Evolutionary conservation across 495 filamentous ascomycete species (phyloP), one percentile per base, ranked within the genome.

Genomic region (Aspergillus bertholletiae): DNA sequence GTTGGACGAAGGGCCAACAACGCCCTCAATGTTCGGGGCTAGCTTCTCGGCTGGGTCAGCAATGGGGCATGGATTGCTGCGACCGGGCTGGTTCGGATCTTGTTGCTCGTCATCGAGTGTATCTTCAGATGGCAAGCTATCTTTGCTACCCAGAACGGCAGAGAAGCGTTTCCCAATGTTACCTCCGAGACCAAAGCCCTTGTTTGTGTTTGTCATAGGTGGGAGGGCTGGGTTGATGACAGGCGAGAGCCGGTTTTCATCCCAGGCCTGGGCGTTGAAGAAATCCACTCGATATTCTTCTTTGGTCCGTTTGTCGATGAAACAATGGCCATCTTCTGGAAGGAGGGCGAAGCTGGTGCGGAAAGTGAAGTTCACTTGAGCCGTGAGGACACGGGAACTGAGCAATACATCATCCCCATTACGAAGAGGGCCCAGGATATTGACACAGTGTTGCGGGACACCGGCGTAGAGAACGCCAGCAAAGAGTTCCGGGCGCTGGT

Each of bases 341-440:
- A 98, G 79, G 20, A 97, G 85, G 20, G 86, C 81, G 60, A 87
- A 98, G 51, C 82, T 89, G 2, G 89, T 96, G 7, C 93, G 87
- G 37, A 98, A 81, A 1, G 88, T 90, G 69, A 98, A 97, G 68
- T 93, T 96, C 47, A 96, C 92, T 68, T 96, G 91, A 0, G 94
- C 92, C 1, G 92, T 96, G 2, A 98, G 78, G 2, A 97, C 89
- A 53, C 89, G 89, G 20, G 90, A 91, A 63, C 90, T 96, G 30
- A 98, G 73, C 3, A 96, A 77, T 1, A 97, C 94, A 23, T 91
- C 87, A 63, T 97, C 93, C 12, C 92, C 92, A 62, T 94, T 95
- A 41, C 93, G 84, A 3, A 98, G 62, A 0, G 93, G 92, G 1
- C 93, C 93, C 13, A 97, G 81, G 44, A 96, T 93, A 67, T 95